These are phyloP conservation scores for Exophiala sp. DNA, from an alignment of 2,329 filamentous ascomycete genomes.

Conservation along the genomic window DNA sequence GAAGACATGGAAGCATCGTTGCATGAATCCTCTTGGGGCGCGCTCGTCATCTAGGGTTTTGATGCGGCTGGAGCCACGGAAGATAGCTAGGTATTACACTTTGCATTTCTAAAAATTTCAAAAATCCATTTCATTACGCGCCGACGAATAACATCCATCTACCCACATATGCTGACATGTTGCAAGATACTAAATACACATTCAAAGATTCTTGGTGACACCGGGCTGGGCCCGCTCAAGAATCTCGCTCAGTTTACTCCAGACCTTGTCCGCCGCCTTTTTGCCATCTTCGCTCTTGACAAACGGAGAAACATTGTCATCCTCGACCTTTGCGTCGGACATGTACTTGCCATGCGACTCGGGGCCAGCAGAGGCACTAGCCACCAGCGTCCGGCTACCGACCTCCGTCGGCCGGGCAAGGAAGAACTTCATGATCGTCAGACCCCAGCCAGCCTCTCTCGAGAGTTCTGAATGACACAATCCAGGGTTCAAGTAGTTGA, in stretches of 20 bases:
- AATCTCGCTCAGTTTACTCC: conserved; percentile 42
- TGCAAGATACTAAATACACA: not conserved
- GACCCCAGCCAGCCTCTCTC: conserved; percentile 33
- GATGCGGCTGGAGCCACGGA: no score
- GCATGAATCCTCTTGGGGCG: no score
- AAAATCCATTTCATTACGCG: not conserved
- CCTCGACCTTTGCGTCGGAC: conserved; percentile 33
- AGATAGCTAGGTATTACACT: no score
- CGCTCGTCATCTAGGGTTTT: no score
- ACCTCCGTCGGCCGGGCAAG: conserved; percentile 47
- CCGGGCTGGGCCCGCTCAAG: conserved; percentile 44
- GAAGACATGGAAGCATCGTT: no score
- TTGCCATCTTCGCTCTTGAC: conserved; percentile 41
- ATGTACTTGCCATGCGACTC: conserved; percentile 50
- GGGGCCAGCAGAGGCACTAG: conserved; percentile 36
- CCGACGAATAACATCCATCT: not conserved
- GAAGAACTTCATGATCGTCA: conserved; percentile 33
- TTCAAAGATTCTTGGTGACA: conserved; percentile 25
- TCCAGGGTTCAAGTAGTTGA: conserved; percentile 55
- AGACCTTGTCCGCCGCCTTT: conserved; percentile 39
- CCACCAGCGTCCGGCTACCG: conserved; percentile 46
- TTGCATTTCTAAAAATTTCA: not conserved
- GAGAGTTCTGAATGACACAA: conserved; percentile 49
- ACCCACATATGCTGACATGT: no score
- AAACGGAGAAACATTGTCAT: conserved; percentile 33